phyloP scores from a whole-genome alignment of 495 filamentous ascomycete genomes.

The Aspergillus biplanus region DNA sequence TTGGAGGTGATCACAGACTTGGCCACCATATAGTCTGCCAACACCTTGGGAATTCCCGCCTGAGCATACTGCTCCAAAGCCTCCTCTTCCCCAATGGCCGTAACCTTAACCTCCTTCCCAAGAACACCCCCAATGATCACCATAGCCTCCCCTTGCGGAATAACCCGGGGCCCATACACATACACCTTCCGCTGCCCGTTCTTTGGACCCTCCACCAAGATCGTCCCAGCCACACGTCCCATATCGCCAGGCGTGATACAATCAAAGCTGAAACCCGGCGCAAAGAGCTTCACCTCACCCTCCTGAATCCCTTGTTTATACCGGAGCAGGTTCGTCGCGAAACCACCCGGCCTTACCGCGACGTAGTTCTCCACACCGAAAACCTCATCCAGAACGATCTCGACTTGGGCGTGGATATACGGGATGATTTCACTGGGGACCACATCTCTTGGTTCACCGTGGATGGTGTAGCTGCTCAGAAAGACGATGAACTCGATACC shows the following conservation, averaged over 20 bases:
- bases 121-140: not conserved
- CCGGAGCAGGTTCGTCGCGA: not conserved
- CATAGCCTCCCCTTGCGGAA: not conserved
- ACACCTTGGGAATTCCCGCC: not conserved
- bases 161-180: not conserved
- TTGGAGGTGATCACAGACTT: not conserved
- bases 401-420: not conserved
- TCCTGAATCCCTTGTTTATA: not conserved
- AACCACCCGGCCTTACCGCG: not conserved
- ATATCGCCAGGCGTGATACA: slow-evolving; percentile 1
- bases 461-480: not conserved
- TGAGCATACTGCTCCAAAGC: not conserved
- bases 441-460: not conserved
- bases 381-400: not conserved
- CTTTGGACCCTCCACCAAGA: not conserved
- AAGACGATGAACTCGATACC: not conserved
- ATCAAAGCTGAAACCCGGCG: not conserved
- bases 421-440: not conserved
- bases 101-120: not conserved
- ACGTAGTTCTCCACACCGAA: not conserved
- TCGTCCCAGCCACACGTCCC: not conserved
- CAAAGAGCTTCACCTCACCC: not conserved
- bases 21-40: not conserved
- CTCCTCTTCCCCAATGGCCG: not conserved
- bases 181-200: not conserved